Base-by-base conservation (phyloP, 495 filamentous ascomycete species). In the Neurospora sp. region DNA sequence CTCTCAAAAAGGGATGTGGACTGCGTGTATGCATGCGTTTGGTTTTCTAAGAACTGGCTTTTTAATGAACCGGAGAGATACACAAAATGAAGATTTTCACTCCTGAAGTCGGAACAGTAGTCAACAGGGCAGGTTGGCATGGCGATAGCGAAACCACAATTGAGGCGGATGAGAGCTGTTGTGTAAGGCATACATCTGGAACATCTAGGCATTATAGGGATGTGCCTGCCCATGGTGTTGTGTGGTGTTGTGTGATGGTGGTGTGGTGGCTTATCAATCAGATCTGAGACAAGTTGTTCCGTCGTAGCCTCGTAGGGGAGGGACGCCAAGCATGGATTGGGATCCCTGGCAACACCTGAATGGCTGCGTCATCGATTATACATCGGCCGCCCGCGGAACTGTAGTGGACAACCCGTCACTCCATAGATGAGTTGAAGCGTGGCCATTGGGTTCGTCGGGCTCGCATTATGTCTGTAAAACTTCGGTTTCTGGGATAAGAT, bases 281-380 rank as follows among this genome's bases (percentile, higher is more conserved):
- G 14, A 66, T 35, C 54, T 31, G 23, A 66, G 54, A 31, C 54
- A 62, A 16, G 27, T 6, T 62, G 23, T 62, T 31, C 23, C 54
- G 12, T 62, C 54, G 54, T 62, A 27, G 54, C 54, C 5, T 62
- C 54, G 54, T 62, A 27, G 54, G 54, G 54, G 54, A 35, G 23
- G 23, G 23, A 14, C 14, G 54, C 54, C 11, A 62, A 62, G 20
- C 23, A 62, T 62, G 54, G 23, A 59, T 62, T 16, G 27, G 54
- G 54, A 62, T 62, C 23, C 54, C 54, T 66, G 54, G 54, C 54
- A 66, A 37, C 14, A 12, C 16, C 27, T 35, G 14, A 18, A 35
- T 66, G 54, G 27, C 54, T 69, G 71, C 71, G 71, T 72, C 71
- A 72, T 69, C 71, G 54, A 72, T 42, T 69, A 41, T n/a, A 12